A percentile compares a stretch with the other conserved stretches of the same genome.
Evolutionary conservation across 345 rosid genomes (phyloP).

Genomic region (Citrus trifoliata): DNA sequence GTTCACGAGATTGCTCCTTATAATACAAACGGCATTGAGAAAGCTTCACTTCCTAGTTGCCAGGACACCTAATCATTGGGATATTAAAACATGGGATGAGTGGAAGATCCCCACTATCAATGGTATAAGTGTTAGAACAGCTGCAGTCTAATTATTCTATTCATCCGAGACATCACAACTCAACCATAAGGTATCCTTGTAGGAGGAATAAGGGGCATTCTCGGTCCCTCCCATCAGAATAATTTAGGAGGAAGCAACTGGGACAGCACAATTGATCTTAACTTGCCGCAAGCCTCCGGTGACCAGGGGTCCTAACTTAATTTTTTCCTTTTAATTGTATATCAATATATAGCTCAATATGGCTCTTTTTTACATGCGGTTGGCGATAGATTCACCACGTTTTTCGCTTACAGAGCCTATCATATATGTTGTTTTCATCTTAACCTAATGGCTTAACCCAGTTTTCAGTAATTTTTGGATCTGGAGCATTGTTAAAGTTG

Average conservation of each 20-base stretch:
- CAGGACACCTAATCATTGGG: not conserved
- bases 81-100: not conserved
- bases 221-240: not conserved
- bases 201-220: not conserved
- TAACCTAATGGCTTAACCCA: not conserved
- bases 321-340: not conserved
- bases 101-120: not conserved
- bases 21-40: conserved; percentile 26
- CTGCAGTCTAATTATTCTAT: not conserved
- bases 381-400: not conserved
- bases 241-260: not conserved
- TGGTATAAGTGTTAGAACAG: not conserved
- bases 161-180: not conserved
- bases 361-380: not conserved
- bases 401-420: not conserved
- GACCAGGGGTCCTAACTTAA: not conserved
- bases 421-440: not conserved
- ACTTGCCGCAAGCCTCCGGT: not conserved
- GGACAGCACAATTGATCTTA: not conserved
- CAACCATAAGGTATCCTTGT: not conserved
- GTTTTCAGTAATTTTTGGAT: not conserved
- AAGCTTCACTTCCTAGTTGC: conserved; percentile 19
- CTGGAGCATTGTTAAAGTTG: not conserved
- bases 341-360: not conserved
- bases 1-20: conserved; percentile 39